Evolutionary conservation across 1,284 basidiomycete species (phyloP), one percentile per base, ranked within the genome.

Genomic region (Chalciporus sp.): DNA sequence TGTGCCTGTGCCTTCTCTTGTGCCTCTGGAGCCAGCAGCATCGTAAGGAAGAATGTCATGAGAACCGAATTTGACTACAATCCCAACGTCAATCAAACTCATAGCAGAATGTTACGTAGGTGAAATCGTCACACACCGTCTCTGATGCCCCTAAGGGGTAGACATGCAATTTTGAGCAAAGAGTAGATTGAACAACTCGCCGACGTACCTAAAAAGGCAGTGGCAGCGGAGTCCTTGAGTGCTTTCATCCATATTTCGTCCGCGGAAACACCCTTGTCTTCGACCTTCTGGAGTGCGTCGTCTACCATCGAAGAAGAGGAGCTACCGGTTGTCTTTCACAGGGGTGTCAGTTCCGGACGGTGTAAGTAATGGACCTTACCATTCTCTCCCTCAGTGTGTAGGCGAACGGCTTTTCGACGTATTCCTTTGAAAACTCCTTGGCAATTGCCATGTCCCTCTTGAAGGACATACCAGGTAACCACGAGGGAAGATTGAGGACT

Each of bases 391-490:
- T n/a, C 11, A 43, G 7, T 0, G 59, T 39, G n/a, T 54, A 11
- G 2, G 29, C n/a, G 14, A 60, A 60, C 3, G 58, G 48, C 0
- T 3, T 29, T 20, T 61, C 58, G 17, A 58, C 7, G 14, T 50
- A 51, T 12, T 46, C 20, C 2, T 31, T n/a, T 0, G 48, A 9
- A 11, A 49, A 29, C 16, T n/a, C 7, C 23, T 23, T 57, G 14
- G 49, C 35, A 2, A 19, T 6, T 5, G 27, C 41, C 29, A 61
- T 31, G 10, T 29, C 23, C 12, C 10, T 29, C 23, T 60, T 51
- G 28, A 60, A 52, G 6, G 47, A 42, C 58, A 61, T 61, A 1
- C 58, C 58, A 10, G 59, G 58, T 5, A 60, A 17, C 58, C 58
- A 60, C 1, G 55, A 45, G 1, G 58, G 58, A 3, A 60, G 31